Evolutionary conservation across 2,329 filamentous ascomycete genomes (phyloP).

Genomic region (Periconia macrospinosa): DNA sequence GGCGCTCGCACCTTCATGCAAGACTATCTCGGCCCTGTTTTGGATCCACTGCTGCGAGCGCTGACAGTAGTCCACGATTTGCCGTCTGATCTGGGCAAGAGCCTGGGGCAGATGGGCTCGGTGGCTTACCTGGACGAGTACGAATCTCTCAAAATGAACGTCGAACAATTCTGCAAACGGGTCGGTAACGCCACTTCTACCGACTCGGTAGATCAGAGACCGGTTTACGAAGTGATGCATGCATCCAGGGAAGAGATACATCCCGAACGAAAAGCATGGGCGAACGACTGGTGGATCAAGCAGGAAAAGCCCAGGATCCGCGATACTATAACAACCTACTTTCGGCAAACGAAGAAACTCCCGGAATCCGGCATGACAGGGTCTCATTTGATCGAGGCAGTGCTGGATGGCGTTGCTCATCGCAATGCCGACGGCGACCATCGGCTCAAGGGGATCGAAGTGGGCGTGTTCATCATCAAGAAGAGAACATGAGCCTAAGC

Average conservation of each 20-base stretch:
- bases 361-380: conserved; percentile 53
- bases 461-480: conserved; percentile 52
- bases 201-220: conserved; percentile 19
- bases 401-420: conserved; percentile 60
- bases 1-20: conserved; percentile 62
- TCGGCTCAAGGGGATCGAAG: conserved; percentile 46
- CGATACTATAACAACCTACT: conserved; percentile 50
- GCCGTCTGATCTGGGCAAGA: conserved; percentile 58
- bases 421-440: conserved; percentile 48
- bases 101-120: conserved; percentile 57
- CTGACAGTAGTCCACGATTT: conserved; percentile 62
- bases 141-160: conserved; percentile 48
- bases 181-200: conserved; percentile 34
- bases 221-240: conserved; percentile 51
- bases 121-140: conserved; percentile 59
- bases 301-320: conserved; percentile 64
- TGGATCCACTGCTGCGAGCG: conserved; percentile 63
- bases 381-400: conserved; percentile 60
- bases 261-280: conserved; percentile 59
- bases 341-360: conserved; percentile 47
- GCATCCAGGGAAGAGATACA: conserved; percentile 54
- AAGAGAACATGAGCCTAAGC: conserved; percentile 12
- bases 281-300: conserved; percentile 64
- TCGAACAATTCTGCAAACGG: conserved; percentile 31
- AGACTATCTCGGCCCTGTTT: conserved; percentile 62